These are phyloP conservation scores for Lactarius pseudohatsudake DNA, from an alignment of 768 basidiomycete species.

Conservation along the genomic window DNA sequence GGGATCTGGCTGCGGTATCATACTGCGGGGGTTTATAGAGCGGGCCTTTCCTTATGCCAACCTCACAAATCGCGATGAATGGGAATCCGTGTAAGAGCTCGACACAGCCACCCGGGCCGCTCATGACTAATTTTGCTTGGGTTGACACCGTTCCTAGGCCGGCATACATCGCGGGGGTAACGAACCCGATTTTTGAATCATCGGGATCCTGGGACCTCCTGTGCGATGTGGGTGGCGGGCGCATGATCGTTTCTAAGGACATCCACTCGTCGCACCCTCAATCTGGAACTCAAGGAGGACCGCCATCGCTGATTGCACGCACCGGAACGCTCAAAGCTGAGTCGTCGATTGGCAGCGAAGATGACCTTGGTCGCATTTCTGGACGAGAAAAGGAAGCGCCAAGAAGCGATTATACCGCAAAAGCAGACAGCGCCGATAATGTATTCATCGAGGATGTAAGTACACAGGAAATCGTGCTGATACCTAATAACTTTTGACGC, in stretches of 20 bases:
- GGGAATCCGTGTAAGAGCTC: constrained; percentile 76
- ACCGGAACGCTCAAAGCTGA: constrained; percentile 67
- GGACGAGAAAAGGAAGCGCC: constrained; percentile 46
- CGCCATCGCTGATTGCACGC: constrained; percentile 50
- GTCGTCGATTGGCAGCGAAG: constrained; percentile 60
- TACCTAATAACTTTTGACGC: not conserved
- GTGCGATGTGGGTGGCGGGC: constrained; percentile 86
- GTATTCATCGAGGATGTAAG: constrained; percentile 93
- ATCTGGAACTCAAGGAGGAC: constrained; percentile 35
- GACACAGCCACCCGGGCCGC: constrained; percentile 7
- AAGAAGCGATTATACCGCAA: constrained; percentile 56
- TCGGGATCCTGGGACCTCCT: constrained; percentile 89
- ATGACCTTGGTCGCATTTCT: constrained; percentile 60
- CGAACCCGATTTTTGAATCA: constrained; percentile 93
- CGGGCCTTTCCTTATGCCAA: constrained; percentile 96
- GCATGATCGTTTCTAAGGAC: constrained; percentile 85
- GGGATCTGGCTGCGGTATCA: constrained; percentile 83
- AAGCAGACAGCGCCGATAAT: constrained; percentile 68
- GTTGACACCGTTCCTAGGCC: constrained; percentile 49
- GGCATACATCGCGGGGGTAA: constrained; percentile 95
- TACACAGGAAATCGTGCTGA: constrained; percentile 26
- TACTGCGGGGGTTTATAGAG: constrained; percentile 84
- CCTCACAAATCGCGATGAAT: constrained; percentile 82
- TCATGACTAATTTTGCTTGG: not conserved
- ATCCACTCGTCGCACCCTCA: constrained; percentile 54